Evolutionary conservation across 2,329 filamentous ascomycete species (phyloP), one percentile per base, ranked within the genome.

Genomic region (Ophiostoma sp.): DNA sequence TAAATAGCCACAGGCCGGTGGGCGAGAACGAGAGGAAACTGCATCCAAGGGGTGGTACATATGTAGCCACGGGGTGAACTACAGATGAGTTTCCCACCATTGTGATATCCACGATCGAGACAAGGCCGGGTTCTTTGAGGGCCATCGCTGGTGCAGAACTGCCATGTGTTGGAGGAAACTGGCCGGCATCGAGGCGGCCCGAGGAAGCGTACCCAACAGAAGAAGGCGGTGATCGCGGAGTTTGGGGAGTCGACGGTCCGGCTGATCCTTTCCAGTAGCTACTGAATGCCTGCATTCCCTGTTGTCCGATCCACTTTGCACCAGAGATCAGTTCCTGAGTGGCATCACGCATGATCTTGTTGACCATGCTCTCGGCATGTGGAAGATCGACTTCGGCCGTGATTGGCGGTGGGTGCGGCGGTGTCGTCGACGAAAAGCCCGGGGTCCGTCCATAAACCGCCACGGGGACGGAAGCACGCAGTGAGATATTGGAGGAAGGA

Each of bases 21-120:
- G 91, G 90, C 1, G 91, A 88, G 72, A 96, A 90, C 0, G 90
- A 93, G 44, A 95, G 76, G 75, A 91, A 93, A 75, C 91, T 94
- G 76, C 91, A 94, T 8, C 92, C 92, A 16, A 90, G 83, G 0
- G 87, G 85, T 1, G 89, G 83, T 42, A 84, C 82, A 73, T 95
- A 93, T 0, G 90, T 92, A 2, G 88, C 85, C 62, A 91, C 76
- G 0, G 90, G 88, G 72, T 89, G 84, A 5, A 84, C 82, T 75
- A 79, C 82, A 73, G 77, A 78, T 75, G 78, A 84, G 76, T 72
- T 78, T 71, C 76, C 82, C 66, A 93, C 78, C 38, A 79, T 81
- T 63, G 90, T 85, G 18, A 92, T 75, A 75, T 95, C 91, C 65
- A 93, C 77, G 62, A 96, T 84, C 0, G 90, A 92, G 16, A 95